Evolutionary conservation across 345 rosid species (phyloP).

Genomic region (Salix udensis): DNA sequence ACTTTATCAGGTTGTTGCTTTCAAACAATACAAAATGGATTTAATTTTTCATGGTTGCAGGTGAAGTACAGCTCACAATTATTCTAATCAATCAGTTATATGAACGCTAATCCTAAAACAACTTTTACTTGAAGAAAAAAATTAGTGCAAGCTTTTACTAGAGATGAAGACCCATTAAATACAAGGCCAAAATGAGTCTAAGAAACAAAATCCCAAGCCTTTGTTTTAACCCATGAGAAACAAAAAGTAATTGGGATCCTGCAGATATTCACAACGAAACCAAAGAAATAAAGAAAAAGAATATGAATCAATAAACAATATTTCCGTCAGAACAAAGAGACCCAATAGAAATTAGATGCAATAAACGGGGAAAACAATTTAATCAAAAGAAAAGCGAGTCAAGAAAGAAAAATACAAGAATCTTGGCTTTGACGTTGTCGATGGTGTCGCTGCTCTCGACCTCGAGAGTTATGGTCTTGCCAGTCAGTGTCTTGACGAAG

Average conservation of each 20-base stretch:
- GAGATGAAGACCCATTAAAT: neutral
- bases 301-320: no score
- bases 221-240: neutral
- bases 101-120: neutral
- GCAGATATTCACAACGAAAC: neutral
- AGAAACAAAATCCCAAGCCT: neutral
- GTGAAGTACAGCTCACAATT: neutral
- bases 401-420: constrained; percentile 11
- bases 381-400: neutral
- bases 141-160: neutral
- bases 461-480: constrained; percentile 29
- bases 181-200: neutral
- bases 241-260: neutral
- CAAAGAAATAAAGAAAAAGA: neutral
- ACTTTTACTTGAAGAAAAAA: neutral
- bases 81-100: neutral
- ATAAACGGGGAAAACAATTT: neutral
- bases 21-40: neutral
- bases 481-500: constrained; percentile 28
- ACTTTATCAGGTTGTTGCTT: neutral
- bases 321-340: neutral
- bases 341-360: neutral
- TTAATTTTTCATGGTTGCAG: neutral
- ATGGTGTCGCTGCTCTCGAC: constrained; percentile 29
- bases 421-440: constrained; percentile 29